phyloP scores from a whole-genome alignment of 169 alveolate genomes.

The Plasmodium knowlesi region DNA sequence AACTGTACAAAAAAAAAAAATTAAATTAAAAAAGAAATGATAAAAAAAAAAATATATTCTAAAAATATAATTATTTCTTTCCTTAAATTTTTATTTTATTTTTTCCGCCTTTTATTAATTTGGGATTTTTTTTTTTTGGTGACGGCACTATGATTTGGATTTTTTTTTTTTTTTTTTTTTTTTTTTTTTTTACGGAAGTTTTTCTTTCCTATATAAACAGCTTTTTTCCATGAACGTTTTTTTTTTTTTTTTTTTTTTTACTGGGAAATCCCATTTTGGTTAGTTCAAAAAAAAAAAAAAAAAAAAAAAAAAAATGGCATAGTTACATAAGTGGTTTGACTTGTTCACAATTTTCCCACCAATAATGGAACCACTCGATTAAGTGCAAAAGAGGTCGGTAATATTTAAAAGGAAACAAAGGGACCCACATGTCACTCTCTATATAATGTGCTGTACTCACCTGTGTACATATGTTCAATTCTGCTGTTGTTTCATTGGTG shows the following conservation, averaged over 20 bases:
- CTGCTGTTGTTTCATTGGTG: neutral
- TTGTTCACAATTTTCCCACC: neutral
- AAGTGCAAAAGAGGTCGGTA: neutral
- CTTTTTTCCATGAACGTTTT: neutral
- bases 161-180: constrained; percentile 5
- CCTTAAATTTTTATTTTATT: neutral
- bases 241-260: constrained; percentile 5
- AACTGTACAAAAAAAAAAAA: neutral
- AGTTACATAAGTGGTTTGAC: constrained; percentile 29
- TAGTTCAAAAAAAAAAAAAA: constrained; percentile 3
- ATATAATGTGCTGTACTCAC: neutral
- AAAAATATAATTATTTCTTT: neutral
- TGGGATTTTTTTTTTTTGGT: neutral
- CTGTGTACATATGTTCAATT: neutral
- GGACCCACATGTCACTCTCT: neutral
- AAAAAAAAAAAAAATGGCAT: neutral
- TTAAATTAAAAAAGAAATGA: neutral
- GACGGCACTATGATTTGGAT: neutral
- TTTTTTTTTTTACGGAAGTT: neutral
- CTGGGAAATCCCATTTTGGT: neutral
- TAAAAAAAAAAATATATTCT: neutral
- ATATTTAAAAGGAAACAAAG: neutral
- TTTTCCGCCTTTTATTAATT: neutral
- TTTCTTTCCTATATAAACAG: neutral
- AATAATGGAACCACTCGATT: neutral